These are phyloP conservation scores for Cercospora sp. DNA, from an alignment of 2,329 filamentous ascomycete species.

Conservation along the genomic window DNA sequence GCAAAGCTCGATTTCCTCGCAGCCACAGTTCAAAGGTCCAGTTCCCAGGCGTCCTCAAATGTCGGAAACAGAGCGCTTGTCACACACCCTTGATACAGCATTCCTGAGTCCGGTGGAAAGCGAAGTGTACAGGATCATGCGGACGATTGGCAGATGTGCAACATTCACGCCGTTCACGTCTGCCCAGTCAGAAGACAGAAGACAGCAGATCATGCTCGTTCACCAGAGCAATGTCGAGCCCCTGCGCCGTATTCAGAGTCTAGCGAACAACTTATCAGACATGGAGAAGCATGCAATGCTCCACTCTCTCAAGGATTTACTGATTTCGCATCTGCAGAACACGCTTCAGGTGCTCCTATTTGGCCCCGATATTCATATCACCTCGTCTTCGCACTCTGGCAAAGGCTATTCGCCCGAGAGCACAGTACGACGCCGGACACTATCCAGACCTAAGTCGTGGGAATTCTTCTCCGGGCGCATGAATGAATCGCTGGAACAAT, in stretches of 20 bases:
- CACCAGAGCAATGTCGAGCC: conserved; percentile 8
- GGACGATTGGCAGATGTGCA: conserved; percentile 8
- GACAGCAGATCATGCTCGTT: conserved; percentile 10
- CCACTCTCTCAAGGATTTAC: not conserved
- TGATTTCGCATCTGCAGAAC: not conserved
- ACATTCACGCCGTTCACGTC: conserved; percentile 12
- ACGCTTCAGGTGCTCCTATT: conserved; percentile 9
- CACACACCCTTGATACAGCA: not conserved
- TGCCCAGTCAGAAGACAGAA: not conserved
- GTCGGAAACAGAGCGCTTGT: conserved; percentile 1
- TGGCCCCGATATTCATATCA: conserved; percentile 2
- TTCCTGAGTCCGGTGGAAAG: conserved; percentile 10
- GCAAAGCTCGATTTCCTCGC: not conserved
- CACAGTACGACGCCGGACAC: not conserved
- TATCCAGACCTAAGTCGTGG: not conserved
- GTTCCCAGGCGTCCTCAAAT: conserved; percentile 1
- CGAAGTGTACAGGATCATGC: conserved; percentile 15
- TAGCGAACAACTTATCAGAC: not conserved
- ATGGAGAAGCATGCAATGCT: conserved; percentile 9
- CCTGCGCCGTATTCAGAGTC: conserved; percentile 1
- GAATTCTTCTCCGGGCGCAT: conserved; percentile 2
- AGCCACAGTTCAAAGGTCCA: conserved; percentile 7
- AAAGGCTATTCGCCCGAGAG: conserved; percentile 4
- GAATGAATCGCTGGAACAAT: not conserved
- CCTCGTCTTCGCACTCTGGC: not conserved